Conservation (phyloP, 441 rosid species). For the Erodium trifolium region DNA sequence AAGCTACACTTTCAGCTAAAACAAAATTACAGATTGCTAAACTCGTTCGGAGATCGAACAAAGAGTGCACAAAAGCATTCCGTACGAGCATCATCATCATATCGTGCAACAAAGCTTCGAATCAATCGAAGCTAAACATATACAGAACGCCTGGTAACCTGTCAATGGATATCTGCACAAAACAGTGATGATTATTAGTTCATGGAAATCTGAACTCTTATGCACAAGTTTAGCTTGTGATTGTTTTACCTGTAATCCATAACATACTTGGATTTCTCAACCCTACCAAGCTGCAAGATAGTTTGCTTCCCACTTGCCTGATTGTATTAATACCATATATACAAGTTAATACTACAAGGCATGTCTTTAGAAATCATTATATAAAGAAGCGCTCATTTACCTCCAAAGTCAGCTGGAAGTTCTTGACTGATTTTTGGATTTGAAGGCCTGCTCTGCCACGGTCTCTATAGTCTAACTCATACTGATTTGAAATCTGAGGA, state of each 20-base stretch:
- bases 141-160: slow-evolving; percentile 83
- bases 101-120: slow-evolving; percentile 79
- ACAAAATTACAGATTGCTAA: neutral
- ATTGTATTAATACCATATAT: neutral
- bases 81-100: slow-evolving; percentile 20
- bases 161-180: slow-evolving; percentile 69
- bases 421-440: slow-evolving; percentile 70
- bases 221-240: neutral
- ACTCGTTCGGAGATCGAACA: slow-evolving; percentile 47
- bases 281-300: slow-evolving; percentile 80
- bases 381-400: slow-evolving; percentile 24
- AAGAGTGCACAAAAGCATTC: slow-evolving; percentile 10
- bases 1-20: neutral
- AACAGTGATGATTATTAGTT: neutral
- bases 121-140: slow-evolving; percentile 84
- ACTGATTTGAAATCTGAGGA: slow-evolving; percentile 48
- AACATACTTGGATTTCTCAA: slow-evolving; percentile 56
- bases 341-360: neutral
- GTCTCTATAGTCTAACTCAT: slow-evolving; percentile 80
- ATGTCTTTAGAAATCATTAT: neutral
- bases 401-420: slow-evolving; percentile 75
- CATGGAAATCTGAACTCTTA: neutral
- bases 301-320: slow-evolving; percentile 68
- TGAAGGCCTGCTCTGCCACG: slow-evolving; percentile 64
- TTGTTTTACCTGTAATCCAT: slow-evolving; percentile 69